Percentiles rank a stretch among this genome's conserved stretches.
phyloP scores from a whole-genome alignment of 257 asterid species.

The Scutellaria galericulata region DNA sequence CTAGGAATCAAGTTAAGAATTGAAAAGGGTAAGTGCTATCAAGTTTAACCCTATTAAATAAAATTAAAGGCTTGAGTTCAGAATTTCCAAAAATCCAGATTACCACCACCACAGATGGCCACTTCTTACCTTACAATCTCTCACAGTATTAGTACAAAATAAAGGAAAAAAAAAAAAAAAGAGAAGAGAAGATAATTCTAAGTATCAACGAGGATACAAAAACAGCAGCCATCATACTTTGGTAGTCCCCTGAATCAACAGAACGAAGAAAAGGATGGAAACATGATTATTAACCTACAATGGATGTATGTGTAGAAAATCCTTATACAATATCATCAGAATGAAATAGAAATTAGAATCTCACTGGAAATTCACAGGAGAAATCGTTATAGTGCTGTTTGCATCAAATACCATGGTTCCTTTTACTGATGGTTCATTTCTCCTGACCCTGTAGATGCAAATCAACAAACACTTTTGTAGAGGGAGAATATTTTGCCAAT shows the following conservation, averaged over 20 bases:
- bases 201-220: slow-evolving; percentile 76
- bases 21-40: slow-evolving; percentile 20
- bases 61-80: background rate
- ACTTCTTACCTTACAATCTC: slow-evolving; percentile 14
- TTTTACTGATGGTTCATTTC: slow-evolving; percentile 89
- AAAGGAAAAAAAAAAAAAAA: background rate
- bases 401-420: slow-evolving; percentile 90
- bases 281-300: slow-evolving; percentile 26
- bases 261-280: slow-evolving; percentile 35
- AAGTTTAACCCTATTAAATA: slow-evolving; percentile 3
- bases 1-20: slow-evolving; percentile 65
- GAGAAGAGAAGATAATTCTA: slow-evolving; percentile 15
- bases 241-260: slow-evolving; percentile 76
- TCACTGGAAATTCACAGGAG: slow-evolving; percentile 98
- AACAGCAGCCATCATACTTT: slow-evolving; percentile 95
- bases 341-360: slow-evolving; percentile 37
- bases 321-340: slow-evolving; percentile 24
- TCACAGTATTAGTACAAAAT: background rate
- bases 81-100: slow-evolving; percentile 15
- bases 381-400: slow-evolving; percentile 84
- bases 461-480: slow-evolving; percentile 20
- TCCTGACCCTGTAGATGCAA: slow-evolving; percentile 63
- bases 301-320: background rate
- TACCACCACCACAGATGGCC: background rate
- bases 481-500: slow-evolving; percentile 15